Base-by-base conservation (phyloP, 495 filamentous ascomycete species). In the Opeltia flavorubescens region DNA sequence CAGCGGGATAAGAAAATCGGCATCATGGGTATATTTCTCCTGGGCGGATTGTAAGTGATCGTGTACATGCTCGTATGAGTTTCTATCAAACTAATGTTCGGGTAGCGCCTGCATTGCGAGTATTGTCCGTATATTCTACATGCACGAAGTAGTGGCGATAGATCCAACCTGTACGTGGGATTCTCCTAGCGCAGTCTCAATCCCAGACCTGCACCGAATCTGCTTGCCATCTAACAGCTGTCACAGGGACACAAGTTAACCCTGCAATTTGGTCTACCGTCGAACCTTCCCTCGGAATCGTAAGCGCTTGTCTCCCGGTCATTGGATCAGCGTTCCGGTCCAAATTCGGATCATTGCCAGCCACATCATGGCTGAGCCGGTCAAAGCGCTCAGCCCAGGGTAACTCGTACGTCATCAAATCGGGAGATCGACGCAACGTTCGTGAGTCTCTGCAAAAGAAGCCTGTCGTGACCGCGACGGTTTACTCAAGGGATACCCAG, bases 291-390 rank as follows among this genome's bases (percentile, higher is more conserved):
- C 54, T 63, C 33, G 65, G 66, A 15, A 55, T 70, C 30, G 63
- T 69, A 29, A 62, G 62, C 43, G 64, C 65, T 4, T 69, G 68
- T 48, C 51, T 72, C 9, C 63, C 64, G 0, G 61, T 66, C 4
- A 58, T 67, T 38, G 60, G 60, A 7, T 29, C 45, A 3, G 53
- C 48, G 3, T 26, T 52, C 7, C 40, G 40, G 13, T n/a, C n/a
- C 12, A n/a, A 18, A 17, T 17, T 15, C 2, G 12, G n/a, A 36
- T n/a, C 15, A 1, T 4, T 36, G n/a, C 34, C n/a, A n/a, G 15
- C 34, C n/a, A n/a, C n/a, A 2, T 36, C 34, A 18, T 36, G 34
- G 34, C 20, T 36, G 1, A 36, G n/a, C 2, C 34, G 6, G 7
- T n/a, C 34, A 1, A 36, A 36, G 11, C 15, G 34, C 34, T n/a